These are phyloP conservation scores for Phyllachora maydis DNA, from an alignment of 2,329 filamentous ascomycete species.

Conservation along the genomic window DNA sequence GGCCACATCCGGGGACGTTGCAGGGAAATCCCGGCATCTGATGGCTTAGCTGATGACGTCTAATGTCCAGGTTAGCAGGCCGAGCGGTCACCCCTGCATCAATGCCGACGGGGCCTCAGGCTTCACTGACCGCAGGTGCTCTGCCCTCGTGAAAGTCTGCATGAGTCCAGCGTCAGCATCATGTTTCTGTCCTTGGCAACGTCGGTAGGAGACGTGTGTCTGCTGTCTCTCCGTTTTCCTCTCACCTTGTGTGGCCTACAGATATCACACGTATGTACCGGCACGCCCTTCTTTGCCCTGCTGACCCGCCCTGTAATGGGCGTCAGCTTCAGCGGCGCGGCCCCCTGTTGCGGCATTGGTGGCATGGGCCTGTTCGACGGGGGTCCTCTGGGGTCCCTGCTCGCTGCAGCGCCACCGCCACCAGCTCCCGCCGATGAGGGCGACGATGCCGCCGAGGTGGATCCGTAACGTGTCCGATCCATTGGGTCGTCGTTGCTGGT, in stretches of 20 bases:
- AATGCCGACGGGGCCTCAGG: conserved; percentile 7
- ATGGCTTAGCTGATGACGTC: conserved; percentile 40
- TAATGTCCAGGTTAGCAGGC: too few species aligned
- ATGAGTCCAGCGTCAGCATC: too few species aligned
- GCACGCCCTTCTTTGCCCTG: conserved; percentile 36
- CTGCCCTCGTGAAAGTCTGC: conserved; percentile 40
- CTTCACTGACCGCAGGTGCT: conserved; percentile 36
- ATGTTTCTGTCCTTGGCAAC: too few species aligned
- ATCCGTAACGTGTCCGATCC: conserved; percentile 18
- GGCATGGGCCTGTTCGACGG: conserved; percentile 15
- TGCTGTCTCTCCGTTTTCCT: too few species aligned
- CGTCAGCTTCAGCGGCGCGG: conserved; percentile 26
- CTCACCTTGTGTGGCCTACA: conserved; percentile 30
- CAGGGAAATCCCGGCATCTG: conserved; percentile 30
- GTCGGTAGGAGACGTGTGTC: too few species aligned
- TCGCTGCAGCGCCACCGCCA: conserved; percentile 7
- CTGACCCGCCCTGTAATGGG: conserved; percentile 35
- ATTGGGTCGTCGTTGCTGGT: conserved; percentile 27
- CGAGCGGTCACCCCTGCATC: too few species aligned
- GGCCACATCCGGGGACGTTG: conserved; percentile 29
- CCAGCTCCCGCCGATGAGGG: too few species aligned
- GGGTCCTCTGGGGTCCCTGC: too few species aligned
- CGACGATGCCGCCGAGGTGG: conserved; percentile 12
- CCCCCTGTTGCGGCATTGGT: conserved; percentile 16
- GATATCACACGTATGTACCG: conserved; percentile 30